Evolutionary conservation across 257 asterid genomes (phyloP).

Genomic region (Solanum etuberosum): DNA sequence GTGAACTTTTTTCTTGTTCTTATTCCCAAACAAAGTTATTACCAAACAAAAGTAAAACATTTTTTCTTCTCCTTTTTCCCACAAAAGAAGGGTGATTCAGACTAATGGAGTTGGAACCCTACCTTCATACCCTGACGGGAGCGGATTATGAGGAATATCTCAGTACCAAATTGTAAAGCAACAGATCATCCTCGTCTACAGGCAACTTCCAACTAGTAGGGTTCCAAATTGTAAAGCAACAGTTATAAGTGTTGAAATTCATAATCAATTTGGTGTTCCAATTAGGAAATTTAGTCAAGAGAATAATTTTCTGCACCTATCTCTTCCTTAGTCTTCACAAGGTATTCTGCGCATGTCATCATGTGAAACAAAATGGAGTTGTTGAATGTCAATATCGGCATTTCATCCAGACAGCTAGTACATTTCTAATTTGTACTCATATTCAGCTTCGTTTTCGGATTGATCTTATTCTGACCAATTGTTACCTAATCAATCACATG

Average conservation of each 20-base stretch:
- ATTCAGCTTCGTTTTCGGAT: not conserved
- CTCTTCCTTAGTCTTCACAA: not conserved
- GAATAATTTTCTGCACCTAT: not conserved
- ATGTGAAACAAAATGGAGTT: not conserved
- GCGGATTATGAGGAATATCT: not conserved
- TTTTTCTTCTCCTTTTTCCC: not conserved
- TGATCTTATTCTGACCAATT: not conserved
- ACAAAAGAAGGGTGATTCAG: not conserved
- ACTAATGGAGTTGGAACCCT: not conserved
- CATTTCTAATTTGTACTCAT: not conserved
- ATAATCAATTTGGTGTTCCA: not conserved
- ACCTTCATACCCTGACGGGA: not conserved
- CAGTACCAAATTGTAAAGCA: not conserved
- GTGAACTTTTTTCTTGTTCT: not conserved
- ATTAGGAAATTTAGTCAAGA: not conserved
- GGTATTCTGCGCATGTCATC: not conserved
- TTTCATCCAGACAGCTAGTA: not conserved
- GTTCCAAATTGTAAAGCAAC: not conserved
- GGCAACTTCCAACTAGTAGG: not conserved
- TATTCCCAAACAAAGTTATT: not conserved
- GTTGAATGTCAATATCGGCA: not conserved
- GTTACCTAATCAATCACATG: not conserved
- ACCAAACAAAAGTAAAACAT: not conserved
- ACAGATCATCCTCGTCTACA: not conserved
- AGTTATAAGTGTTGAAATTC: not conserved